Percentiles rank a stretch among this genome's conserved stretches.
phyloP scores from a whole-genome alignment of 2,329 filamentous ascomycete species.

The Aspergillus floridensis region DNA sequence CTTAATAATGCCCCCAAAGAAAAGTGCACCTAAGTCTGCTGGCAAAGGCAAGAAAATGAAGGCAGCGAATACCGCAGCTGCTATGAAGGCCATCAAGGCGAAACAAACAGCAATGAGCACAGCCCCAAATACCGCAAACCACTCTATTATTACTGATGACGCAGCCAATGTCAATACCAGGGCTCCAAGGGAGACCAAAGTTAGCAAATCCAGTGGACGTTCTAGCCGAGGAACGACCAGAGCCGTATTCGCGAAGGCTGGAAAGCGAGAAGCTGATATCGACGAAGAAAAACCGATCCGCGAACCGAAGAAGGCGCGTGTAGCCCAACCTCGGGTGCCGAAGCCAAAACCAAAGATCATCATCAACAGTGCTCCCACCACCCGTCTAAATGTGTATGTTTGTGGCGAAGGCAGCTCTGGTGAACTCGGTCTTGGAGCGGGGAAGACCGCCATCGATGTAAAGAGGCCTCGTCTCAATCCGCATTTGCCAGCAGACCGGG shows the following conservation, averaged over 20 bases:
- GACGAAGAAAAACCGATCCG: slow-evolving; percentile 27
- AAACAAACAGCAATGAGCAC: background rate
- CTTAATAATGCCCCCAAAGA: slow-evolving; percentile 31
- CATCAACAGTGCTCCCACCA: slow-evolving; percentile 62
- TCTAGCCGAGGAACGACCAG: slow-evolving; percentile 20
- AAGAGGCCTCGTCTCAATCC: slow-evolving; percentile 71
- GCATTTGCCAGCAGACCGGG: slow-evolving; percentile 54
- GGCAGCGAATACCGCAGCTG: slow-evolving; percentile 16
- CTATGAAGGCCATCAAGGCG: slow-evolving; percentile 25
- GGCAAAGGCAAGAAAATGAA: slow-evolving; percentile 22
- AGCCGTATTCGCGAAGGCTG: slow-evolving; percentile 16
- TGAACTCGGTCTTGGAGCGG: slow-evolving; percentile 73
- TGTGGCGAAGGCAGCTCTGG: slow-evolving; percentile 79
- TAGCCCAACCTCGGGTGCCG: slow-evolving; percentile 27
- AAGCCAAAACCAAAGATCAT: slow-evolving; percentile 39
- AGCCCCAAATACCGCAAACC: background rate
- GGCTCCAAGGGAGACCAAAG: slow-evolving; percentile 25
- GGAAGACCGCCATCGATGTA: slow-evolving; percentile 66
- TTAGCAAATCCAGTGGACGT: slow-evolving; percentile 12
- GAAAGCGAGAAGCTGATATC: slow-evolving; percentile 37
- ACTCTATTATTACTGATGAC: slow-evolving; percentile 22
- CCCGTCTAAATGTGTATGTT: slow-evolving; percentile 67
- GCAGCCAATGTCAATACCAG: slow-evolving; percentile 20
- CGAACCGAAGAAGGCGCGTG: slow-evolving; percentile 32
- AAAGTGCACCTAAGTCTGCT: slow-evolving; percentile 21